Conservation (phyloP, 1,284 basidiomycete genomes). For the Ceratobasidium sp. region DNA sequence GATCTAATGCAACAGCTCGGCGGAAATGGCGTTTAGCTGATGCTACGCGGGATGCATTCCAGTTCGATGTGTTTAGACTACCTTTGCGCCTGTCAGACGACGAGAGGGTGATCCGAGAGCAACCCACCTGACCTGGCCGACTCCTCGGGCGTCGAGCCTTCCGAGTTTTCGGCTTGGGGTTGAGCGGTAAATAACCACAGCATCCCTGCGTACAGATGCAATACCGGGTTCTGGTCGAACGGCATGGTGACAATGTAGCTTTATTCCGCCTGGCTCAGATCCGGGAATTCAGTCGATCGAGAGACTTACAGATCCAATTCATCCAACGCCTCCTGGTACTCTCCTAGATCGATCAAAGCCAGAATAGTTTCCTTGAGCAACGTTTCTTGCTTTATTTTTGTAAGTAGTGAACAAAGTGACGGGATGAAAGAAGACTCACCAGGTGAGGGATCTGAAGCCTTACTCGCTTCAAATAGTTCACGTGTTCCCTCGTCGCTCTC, state of each 20-base stretch:
- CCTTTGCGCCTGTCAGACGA: background rate
- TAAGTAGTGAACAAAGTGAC: background rate
- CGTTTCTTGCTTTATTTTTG: constrained; percentile 63
- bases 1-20: constrained; percentile 64
- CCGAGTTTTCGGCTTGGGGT: constrained; percentile 43
- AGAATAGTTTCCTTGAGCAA: constrained; percentile 78
- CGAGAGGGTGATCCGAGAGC: background rate
- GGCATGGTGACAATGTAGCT: constrained; percentile 86
- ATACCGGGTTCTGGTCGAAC: constrained; percentile 75
- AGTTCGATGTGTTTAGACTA: constrained; percentile 42
- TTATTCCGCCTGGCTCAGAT: constrained; percentile 25
- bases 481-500: constrained; percentile 44
- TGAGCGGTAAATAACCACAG: constrained; percentile 61
- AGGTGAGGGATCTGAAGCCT: constrained; percentile 69
- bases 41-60: constrained; percentile 55
- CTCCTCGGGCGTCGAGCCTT: background rate
- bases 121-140: background rate
- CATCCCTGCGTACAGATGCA: constrained; percentile 83
- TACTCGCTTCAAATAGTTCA: constrained; percentile 69
- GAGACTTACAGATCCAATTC: constrained; percentile 79
- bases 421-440: constrained; percentile 53
- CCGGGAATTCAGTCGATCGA: constrained; percentile 8
- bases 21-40: constrained; percentile 69
- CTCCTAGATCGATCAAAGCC: constrained; percentile 63
- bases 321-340: constrained; percentile 73